Percentiles rank a stretch among this genome's conserved stretches.
phyloP scores from a whole-genome alignment of 345 rosid genomes.

The Syzygium aqueum region DNA sequence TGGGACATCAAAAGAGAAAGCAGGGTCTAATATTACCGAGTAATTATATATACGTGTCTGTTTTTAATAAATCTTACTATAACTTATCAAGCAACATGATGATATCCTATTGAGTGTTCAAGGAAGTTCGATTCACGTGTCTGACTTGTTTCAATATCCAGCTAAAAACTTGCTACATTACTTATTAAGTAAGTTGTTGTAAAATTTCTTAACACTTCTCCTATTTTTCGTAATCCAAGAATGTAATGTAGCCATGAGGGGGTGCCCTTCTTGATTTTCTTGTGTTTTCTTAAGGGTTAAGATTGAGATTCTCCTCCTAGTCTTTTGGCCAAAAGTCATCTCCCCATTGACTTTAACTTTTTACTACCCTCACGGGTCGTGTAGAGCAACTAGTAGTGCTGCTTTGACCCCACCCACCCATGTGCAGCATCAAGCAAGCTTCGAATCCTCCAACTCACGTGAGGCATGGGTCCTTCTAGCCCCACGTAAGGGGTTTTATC shows the following conservation, averaged over 20 bases:
- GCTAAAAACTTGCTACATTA: neutral
- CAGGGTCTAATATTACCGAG: neutral
- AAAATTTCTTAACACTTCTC: neutral
- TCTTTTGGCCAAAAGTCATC: neutral
- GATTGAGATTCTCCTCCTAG: neutral
- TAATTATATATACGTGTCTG: neutral
- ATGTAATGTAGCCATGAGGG: neutral
- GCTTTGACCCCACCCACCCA: neutral
- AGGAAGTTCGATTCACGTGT: neutral
- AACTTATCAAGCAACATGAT: neutral
- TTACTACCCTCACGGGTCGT: neutral
- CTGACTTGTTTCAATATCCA: accelerated
- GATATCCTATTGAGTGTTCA: accelerated
- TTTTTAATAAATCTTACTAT: neutral
- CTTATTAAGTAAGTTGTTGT: neutral
- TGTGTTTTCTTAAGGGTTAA: neutral
- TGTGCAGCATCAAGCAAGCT: neutral
- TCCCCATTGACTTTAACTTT: neutral
- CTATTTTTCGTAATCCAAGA: neutral
- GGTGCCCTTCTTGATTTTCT: neutral
- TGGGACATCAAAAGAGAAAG: neutral
- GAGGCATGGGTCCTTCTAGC: neutral
- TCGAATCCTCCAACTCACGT: neutral
- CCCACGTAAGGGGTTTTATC: neutral
- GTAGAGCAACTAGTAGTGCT: neutral